Evolutionary conservation across 2,329 filamentous ascomycete genomes (phyloP).

Genomic region (Cordyceps cateniannulata): DNA sequence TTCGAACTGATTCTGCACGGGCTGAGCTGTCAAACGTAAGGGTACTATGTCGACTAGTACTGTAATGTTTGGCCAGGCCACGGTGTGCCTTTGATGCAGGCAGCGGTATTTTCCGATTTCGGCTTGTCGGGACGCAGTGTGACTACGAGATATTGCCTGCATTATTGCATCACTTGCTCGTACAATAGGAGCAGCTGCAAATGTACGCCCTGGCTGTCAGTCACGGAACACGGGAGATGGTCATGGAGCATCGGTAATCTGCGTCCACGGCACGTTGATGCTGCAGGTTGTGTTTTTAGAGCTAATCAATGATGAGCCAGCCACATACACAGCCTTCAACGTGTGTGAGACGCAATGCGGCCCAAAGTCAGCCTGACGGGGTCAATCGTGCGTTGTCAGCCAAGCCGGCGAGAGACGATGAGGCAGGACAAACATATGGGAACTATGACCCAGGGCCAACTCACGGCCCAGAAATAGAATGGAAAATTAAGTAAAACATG

Average conservation of each 20-base stretch:
- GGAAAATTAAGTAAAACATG: background rate
- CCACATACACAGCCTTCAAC: constrained; percentile 1
- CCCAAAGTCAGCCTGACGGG: constrained; percentile 10
- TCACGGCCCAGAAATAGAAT: background rate
- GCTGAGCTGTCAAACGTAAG: no score
- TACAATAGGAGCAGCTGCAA: background rate
- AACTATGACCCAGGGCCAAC: background rate
- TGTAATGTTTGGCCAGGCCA: no score
- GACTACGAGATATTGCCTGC: background rate
- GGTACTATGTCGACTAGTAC: no score
- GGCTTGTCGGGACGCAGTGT: background rate
- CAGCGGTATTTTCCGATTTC: background rate
- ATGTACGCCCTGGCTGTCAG: background rate
- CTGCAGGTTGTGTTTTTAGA: background rate
- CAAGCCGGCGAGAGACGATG: background rate
- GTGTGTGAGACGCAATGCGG: constrained; percentile 11
- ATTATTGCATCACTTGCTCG: background rate
- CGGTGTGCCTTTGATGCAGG: background rate
- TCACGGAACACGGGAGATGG: background rate
- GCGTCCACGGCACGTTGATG: background rate
- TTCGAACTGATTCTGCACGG: background rate
- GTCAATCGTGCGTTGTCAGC: background rate
- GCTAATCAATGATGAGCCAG: background rate
- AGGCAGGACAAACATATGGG: background rate
- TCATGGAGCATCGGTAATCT: background rate